Percentiles rank a stretch among this genome's conserved stretches.
These are phyloP conservation scores for Fusarium lateritium DNA, from an alignment of 2,329 filamentous ascomycete genomes.

Conservation along the genomic window DNA sequence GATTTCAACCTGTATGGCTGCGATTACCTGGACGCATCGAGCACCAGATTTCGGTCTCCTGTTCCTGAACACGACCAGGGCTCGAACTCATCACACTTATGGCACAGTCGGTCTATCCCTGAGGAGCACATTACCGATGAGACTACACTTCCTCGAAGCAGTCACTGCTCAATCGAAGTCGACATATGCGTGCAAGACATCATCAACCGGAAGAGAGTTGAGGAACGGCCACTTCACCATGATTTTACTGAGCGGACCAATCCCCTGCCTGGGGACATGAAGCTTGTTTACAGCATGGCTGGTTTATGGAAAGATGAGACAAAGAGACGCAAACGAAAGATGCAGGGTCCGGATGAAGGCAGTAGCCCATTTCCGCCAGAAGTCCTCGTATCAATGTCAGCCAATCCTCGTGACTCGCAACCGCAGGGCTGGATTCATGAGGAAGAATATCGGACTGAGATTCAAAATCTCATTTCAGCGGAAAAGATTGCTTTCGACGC, in stretches of 20 bases:
- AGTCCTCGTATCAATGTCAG: constrained; percentile 89
- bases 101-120: constrained; percentile 83
- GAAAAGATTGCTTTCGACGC: constrained; percentile 68
- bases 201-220: constrained; percentile 82
- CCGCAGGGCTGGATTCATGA: constrained; percentile 95
- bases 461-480: constrained; percentile 73
- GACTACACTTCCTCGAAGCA: constrained; percentile 78
- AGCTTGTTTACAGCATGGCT: constrained; percentile 94
- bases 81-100: constrained; percentile 74
- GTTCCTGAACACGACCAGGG: constrained; percentile 78
- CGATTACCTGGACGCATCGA: constrained; percentile 82
- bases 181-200: constrained; percentile 93
- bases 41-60: constrained; percentile 80
- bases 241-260: constrained; percentile 83
- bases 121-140: constrained; percentile 66
- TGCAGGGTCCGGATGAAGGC: constrained; percentile 74
- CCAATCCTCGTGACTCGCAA: constrained; percentile 79
- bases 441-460: constrained; percentile 80
- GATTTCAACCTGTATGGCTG: constrained; percentile 99
- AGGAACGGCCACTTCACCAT: constrained; percentile 85
- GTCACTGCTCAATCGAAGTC: constrained; percentile 90
- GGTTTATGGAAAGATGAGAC: constrained; percentile 94
- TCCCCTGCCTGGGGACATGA: constrained; percentile 77
- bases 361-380: constrained; percentile 86
- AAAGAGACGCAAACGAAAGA: constrained; percentile 79